These are phyloP conservation scores for Stachybotrys chartarum DNA, from an alignment of 2,329 filamentous ascomycete species.

Conservation along the genomic window DNA sequence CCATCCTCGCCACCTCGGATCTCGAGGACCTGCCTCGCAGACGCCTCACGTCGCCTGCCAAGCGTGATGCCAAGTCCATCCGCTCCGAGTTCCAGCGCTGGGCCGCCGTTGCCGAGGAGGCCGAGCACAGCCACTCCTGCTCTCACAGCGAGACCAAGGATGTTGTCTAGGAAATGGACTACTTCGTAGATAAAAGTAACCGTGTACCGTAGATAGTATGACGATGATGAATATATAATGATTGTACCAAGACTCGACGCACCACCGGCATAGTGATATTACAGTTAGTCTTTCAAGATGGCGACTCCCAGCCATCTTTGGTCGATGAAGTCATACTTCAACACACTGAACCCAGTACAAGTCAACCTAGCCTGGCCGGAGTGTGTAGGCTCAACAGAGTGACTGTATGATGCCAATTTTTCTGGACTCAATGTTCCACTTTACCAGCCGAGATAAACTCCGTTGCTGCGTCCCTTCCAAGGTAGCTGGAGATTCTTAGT, in stretches of 20 bases:
- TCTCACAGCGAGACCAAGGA: slow-evolving; percentile 12
- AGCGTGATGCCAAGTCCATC: slow-evolving; percentile 15
- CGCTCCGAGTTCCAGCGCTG: slow-evolving; percentile 15
- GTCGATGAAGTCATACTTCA: too few relatives aligned
- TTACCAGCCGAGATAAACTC: background rate
- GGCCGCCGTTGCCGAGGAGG: slow-evolving; percentile 14
- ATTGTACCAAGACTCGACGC: background rate
- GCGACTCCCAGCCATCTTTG: too few relatives aligned
- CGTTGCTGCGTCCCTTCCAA: background rate
- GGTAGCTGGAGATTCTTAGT: background rate
- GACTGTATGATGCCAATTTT: too few relatives aligned
- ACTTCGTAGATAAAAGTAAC: background rate
- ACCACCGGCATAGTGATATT: too few relatives aligned
- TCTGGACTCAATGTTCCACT: too few relatives aligned
- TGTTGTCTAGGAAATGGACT: slow-evolving; percentile 8
- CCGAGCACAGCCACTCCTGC: slow-evolving; percentile 20
- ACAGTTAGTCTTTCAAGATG: too few relatives aligned
- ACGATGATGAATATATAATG: background rate
- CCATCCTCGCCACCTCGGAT: slow-evolving; percentile 28
- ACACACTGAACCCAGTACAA: too few relatives aligned
- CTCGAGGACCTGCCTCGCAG: slow-evolving; percentile 25
- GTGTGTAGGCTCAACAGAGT: too few relatives aligned
- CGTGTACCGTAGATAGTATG: background rate
- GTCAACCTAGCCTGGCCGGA: too few relatives aligned
- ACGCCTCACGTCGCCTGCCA: slow-evolving; percentile 19